These are phyloP conservation scores for Spiraea crenata DNA, from an alignment of 331 rosid genomes.

Conservation along the genomic window DNA sequence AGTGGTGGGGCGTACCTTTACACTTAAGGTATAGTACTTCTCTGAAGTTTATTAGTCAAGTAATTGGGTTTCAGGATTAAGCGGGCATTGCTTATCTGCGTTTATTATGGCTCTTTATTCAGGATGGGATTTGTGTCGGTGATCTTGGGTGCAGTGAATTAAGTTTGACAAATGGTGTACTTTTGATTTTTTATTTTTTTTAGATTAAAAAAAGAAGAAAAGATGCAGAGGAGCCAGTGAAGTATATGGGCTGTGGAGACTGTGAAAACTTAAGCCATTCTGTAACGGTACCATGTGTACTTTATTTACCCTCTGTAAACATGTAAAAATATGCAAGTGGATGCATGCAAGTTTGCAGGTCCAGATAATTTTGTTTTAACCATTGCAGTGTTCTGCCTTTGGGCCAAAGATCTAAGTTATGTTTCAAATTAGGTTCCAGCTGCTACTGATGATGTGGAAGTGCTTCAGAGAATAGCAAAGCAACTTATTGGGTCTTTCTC, in stretches of 20 bases:
- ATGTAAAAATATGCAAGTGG: constrained; percentile 3
- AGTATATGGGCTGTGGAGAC: constrained; percentile 96
- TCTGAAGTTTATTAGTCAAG: constrained; percentile 10
- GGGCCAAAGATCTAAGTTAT: constrained; percentile 27
- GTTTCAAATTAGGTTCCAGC: constrained; percentile 60
- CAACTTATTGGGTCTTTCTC: constrained; percentile 71
- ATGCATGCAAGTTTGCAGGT: background rate
- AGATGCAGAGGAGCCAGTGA: constrained; percentile 78
- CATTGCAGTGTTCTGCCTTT: constrained; percentile 18
- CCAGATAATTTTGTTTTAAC: constrained; percentile 8
- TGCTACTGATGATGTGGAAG: constrained; percentile 83
- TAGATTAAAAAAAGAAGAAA: constrained; percentile 83
- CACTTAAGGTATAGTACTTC: constrained; percentile 64
- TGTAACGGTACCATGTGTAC: constrained; percentile 47
- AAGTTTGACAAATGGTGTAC: constrained; percentile 13
- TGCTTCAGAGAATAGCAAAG: constrained; percentile 74
- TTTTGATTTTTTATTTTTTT: constrained; percentile 15
- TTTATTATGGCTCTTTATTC: constrained; percentile 15
- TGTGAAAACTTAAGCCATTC: constrained; percentile 98
- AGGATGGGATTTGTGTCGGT: constrained; percentile 2
- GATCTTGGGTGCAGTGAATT: background rate
- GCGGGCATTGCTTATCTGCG: background rate
- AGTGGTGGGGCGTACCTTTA: constrained; percentile 75
- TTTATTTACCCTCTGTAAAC: constrained; percentile 10
- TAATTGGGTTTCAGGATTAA: constrained; percentile 3